Conservation (phyloP, 192 early-diverging fungal species). For the Coemansia sp. region DNA sequence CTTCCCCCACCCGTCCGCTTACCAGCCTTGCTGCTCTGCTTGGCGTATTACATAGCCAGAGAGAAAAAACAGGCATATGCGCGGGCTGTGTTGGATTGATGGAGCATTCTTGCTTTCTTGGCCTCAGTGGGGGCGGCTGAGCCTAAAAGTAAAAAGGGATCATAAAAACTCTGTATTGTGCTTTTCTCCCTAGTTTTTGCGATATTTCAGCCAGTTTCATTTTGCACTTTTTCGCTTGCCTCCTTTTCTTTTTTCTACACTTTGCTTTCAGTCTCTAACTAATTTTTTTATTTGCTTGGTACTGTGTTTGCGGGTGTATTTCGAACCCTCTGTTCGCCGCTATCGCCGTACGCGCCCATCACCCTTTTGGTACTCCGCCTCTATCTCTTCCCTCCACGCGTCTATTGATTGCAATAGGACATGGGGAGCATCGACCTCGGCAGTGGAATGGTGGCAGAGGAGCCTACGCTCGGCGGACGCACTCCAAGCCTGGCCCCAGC, state of each 20-base stretch:
- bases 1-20: no score
- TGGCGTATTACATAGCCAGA: no score
- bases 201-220: not conserved
- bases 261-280: not conserved
- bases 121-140: no score
- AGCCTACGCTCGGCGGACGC: conserved; percentile 20
- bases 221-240: not conserved
- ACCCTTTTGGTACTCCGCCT: conserved; percentile 8
- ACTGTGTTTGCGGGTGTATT: no score
- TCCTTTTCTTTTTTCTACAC: not conserved
- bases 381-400: no score
- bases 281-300: not conserved
- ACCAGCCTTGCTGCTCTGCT: no score
- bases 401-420: not conserved
- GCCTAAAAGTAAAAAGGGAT: no score
- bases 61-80: no score
- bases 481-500: conserved; percentile 45
- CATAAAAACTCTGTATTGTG: no score
- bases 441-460: conserved; percentile 21
- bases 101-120: no score
- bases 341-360: conserved; percentile 1
- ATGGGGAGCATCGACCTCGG: conserved; percentile 31
- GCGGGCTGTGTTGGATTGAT: no score
- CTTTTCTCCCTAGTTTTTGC: not conserved
- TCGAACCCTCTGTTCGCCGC: no score